phyloP scores from a whole-genome alignment of 2,329 filamentous ascomycete species.

The Cadophora gregata region DNA sequence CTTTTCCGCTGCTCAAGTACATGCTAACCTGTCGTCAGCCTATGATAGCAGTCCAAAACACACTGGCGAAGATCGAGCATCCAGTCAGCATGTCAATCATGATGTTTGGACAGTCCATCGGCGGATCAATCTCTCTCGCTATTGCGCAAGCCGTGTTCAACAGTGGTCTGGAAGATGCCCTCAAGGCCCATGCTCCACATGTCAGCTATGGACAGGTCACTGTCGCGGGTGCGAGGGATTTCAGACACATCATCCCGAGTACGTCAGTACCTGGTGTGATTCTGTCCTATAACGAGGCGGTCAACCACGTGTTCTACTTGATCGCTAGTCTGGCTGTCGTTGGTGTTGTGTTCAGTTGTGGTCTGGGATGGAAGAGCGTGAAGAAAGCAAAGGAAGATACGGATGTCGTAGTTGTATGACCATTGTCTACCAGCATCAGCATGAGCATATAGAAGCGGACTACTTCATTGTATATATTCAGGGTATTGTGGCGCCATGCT shows the following conservation, averaged over 20 bases:
- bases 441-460: too few relatives aligned
- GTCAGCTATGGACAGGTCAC: slow-evolving; percentile 46
- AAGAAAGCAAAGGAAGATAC: slow-evolving; percentile 42
- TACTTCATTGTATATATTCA: not conserved
- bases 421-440: not conserved
- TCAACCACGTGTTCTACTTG: slow-evolving; percentile 38
- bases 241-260: slow-evolving; percentile 44
- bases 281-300: slow-evolving; percentile 47
- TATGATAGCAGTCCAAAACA: slow-evolving; percentile 46
- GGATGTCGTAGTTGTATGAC: not conserved
- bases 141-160: slow-evolving; percentile 44
- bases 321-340: slow-evolving; percentile 25
- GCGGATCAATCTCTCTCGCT: slow-evolving; percentile 43
- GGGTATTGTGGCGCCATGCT: too few relatives aligned
- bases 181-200: slow-evolving; percentile 44
- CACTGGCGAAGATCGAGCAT: slow-evolving; percentile 38
- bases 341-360: slow-evolving; percentile 40
- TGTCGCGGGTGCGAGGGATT: slow-evolving; percentile 49
- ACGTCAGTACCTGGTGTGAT: slow-evolving; percentile 47
- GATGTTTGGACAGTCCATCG: slow-evolving; percentile 45
- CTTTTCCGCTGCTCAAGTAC: not conserved
- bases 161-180: slow-evolving; percentile 43
- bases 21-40: slow-evolving; percentile 24
- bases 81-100: slow-evolving; percentile 44
- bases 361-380: slow-evolving; percentile 55